These are phyloP conservation scores for Tetrastigma voinierianum DNA, from an alignment of 164 flowering plant genomes.

Conservation along the genomic window DNA sequence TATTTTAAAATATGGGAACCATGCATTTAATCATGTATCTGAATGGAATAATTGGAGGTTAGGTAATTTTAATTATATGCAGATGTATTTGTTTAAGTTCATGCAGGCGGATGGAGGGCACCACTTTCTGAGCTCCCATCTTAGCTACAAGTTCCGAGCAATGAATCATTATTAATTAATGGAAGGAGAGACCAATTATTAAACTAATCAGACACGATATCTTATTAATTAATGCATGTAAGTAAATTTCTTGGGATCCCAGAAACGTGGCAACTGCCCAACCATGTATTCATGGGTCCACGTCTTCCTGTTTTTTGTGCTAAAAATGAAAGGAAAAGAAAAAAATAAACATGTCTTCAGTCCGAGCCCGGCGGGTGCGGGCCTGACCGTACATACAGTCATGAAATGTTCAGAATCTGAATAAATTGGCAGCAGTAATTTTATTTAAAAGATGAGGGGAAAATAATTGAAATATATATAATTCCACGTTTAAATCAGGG, in stretches of 20 bases:
- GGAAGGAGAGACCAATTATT: slow-evolving; percentile 2
- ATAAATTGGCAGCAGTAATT: too few species aligned
- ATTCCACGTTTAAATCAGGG: too few species aligned
- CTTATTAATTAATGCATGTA: neutral
- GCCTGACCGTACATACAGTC: too few species aligned
- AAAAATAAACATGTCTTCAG: too few species aligned
- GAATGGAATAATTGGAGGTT: too few species aligned
- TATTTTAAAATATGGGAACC: too few species aligned
- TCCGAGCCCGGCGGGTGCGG: too few species aligned
- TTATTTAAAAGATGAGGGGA: too few species aligned
- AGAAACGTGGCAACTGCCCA: slow-evolving; percentile 24
- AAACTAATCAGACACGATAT: slow-evolving; percentile 9
- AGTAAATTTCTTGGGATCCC: neutral
- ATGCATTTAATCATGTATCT: too few species aligned
- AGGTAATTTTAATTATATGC: neutral
- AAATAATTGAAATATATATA: too few species aligned
- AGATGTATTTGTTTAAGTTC: neutral
- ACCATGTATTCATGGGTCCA: neutral
- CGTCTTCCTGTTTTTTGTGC: neutral
- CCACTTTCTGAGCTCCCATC: neutral
- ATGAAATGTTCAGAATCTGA: too few species aligned
- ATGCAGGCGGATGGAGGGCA: neutral
- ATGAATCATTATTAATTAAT: neutral
- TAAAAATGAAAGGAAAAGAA: too few species aligned
- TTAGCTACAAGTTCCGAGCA: slow-evolving; percentile 12